Evolutionary conservation across 805 yeast genomes (phyloP), one percentile per base, ranked within the genome.

Genomic region (Tetrapisispora nanseiensis): DNA sequence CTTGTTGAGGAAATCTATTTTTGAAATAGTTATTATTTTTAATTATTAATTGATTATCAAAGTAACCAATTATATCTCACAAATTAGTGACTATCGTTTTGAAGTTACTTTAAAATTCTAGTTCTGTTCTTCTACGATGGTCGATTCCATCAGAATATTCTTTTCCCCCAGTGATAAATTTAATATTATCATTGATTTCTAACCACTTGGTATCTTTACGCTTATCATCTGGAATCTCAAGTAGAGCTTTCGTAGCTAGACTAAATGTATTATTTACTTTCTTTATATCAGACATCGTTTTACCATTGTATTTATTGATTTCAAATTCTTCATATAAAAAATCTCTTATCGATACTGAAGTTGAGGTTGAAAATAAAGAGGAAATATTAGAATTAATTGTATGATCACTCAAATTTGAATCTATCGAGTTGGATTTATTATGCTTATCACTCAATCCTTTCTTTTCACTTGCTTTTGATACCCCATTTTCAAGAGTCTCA

Each of bases 241-340:
- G 34, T 6, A 42, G 19, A 12, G 45, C 42, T 18, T 34, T 34
- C 12, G 18, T 18, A 2, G 23, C 21, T 3, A 16, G 12, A 22
- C 16, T 22, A 15, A 8, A 10, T 6, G 15, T 15, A 20, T n/a
- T 7, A 22, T 16, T 33, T 2, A 22, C 21, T 1, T 18, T 19
- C 6, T 22, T n/a, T 7, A 22, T 19, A 13, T 6, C 26, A 12
- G 6, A 16, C 19, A 5, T 32, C 20, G 15, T 18, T 32, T 15
- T 42, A 12, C 15, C 31, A 38, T 33, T 31, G 5, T 46, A 27
- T 5, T 48, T 58, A 40, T 50, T 51, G 27, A 37, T 10, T 15
- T 44, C 50, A 11, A 50, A 37, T 6, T 50, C 61, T 42, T 55
- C 55, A 36, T 51, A 51, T 16, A 57, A 41, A 29, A 54, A 41